Evolutionary conservation across 345 rosid genomes (phyloP).

Genomic region (Corchorus capsularis): DNA sequence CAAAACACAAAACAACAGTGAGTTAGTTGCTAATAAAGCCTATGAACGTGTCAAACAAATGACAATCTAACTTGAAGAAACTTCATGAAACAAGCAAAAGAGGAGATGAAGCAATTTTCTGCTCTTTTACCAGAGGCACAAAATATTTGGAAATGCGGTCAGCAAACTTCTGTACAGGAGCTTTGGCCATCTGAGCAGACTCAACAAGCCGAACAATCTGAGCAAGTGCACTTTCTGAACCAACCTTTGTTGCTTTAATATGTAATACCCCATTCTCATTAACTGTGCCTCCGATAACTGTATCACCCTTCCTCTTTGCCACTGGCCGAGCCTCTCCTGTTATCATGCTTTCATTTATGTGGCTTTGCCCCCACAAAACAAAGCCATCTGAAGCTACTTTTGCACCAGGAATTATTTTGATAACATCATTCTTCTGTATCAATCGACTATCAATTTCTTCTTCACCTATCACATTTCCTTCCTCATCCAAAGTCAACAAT

Average conservation of each 20-base stretch:
- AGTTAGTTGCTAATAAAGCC: neutral
- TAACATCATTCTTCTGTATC: slow-evolving; percentile 81
- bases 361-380: slow-evolving; percentile 73
- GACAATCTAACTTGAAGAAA: neutral
- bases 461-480: slow-evolving; percentile 63
- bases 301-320: slow-evolving; percentile 76
- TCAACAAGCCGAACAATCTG: slow-evolving; percentile 94
- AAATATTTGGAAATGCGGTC: slow-evolving; percentile 85
- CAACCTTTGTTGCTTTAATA: slow-evolving; percentile 79
- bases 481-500: slow-evolving; percentile 55
- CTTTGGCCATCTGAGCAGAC: slow-evolving; percentile 96
- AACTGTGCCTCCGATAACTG: slow-evolving; percentile 88
- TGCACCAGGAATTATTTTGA: slow-evolving; percentile 71
- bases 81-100: neutral
- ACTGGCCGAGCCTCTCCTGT: slow-evolving; percentile 78
- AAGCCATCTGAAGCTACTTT: slow-evolving; percentile 74
- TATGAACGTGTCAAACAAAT: neutral
- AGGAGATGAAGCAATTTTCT: neutral
- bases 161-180: slow-evolving; percentile 94
- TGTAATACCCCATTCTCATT: slow-evolving; percentile 88
- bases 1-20: slow-evolving; percentile 15
- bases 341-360: slow-evolving; percentile 79
- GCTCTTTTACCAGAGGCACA: slow-evolving; percentile 72
- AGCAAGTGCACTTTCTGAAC: slow-evolving; percentile 91
- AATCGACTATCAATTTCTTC: slow-evolving; percentile 82